Conservation (phyloP, 305 asterid species). For the Plantago rigida region DNA sequence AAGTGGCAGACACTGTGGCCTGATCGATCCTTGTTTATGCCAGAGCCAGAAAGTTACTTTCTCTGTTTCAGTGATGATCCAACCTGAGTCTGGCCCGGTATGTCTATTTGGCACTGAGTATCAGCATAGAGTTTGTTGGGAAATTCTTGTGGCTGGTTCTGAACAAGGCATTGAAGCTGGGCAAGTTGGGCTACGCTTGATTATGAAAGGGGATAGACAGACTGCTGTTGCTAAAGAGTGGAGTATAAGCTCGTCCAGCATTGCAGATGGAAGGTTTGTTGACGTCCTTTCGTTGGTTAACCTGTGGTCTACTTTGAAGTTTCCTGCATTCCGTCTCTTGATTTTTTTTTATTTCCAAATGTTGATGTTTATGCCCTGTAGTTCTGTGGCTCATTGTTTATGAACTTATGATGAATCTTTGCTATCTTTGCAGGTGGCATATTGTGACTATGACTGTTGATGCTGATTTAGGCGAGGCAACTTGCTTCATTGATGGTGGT, state of each 20-base stretch:
- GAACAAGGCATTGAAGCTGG: constrained; percentile 99
- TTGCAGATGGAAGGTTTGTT: constrained; percentile 94
- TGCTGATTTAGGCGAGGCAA: constrained; percentile 86
- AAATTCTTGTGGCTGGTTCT: constrained; percentile 92
- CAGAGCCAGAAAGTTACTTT: constrained; percentile 72
- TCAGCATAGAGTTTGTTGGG: constrained; percentile 81
- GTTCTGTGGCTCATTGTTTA: constrained; percentile 19
- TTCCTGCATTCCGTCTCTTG: not conserved
- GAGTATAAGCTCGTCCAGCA: constrained; percentile 83
- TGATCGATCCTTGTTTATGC: constrained; percentile 71
- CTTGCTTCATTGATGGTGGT: constrained; percentile 91
- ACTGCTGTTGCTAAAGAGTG: constrained; percentile 85
- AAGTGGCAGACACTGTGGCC: constrained; percentile 89
- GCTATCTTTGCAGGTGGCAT: constrained; percentile 77
- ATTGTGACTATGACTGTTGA: constrained; percentile 90
- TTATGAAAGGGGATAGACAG: constrained; percentile 91
- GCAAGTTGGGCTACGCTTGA: constrained; percentile 86
- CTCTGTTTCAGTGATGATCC: constrained; percentile 84
- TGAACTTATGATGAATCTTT: constrained; percentile 15
- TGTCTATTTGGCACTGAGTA: constrained; percentile 95
- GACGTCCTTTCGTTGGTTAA: constrained; percentile 3
- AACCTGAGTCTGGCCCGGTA: constrained; percentile 96
- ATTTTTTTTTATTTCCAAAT: not conserved
- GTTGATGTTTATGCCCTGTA: not conserved
- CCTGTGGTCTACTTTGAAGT: not conserved